Base-by-base conservation (phyloP, 1,284 basidiomycete species). In the Athelia sp. region DNA sequence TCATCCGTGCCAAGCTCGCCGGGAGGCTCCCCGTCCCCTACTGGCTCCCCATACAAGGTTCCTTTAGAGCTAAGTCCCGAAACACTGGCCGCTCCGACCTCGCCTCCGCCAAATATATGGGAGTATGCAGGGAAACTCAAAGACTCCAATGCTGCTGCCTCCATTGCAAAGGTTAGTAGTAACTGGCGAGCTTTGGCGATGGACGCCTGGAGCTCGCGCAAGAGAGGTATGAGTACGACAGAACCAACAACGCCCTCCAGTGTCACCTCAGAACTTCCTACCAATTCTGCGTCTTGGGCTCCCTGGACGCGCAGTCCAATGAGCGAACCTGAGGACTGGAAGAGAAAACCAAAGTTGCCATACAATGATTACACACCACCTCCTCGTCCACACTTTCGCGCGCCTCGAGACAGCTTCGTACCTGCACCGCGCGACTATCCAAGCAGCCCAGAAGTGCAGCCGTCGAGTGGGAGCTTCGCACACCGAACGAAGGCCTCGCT, bases 61-160 rank as follows among this genome's bases (percentile, higher is more conserved):
- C 47, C 55, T 38, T 45, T 58, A 4, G 31, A 45, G 21, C 49
- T 54, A 23, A 43, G 49, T 32, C 49, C 6, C 40, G 42, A 19
- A 52, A 48, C 34, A 43, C 31, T 17, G 23, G 31, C 50, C 48
- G 40, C 48, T 56, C 46, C 53, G 47, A 22, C 58, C 57, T 43
- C 47, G 13, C 48, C 48, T 18, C 49, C 57, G 47, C 57, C 72
- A 11, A 69, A 68, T 49, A 54, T 87, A 3, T 87, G 84, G 84
- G 64, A 66, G 36, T 90, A 89, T 59, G 84, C 87, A 0, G 84
- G 79, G 58, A 87, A 82, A 59, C 59, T 90, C 26, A 84, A 78
- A 58, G 81, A 86, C 49, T 87, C 85, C 2, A 84, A 89, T 58
- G 70, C 86, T 3, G 73, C 81, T 31, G 87, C 87, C 4, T 73